phyloP scores from a whole-genome alignment of 495 filamentous ascomycete genomes.

The Amorphotheca resinae region DNA sequence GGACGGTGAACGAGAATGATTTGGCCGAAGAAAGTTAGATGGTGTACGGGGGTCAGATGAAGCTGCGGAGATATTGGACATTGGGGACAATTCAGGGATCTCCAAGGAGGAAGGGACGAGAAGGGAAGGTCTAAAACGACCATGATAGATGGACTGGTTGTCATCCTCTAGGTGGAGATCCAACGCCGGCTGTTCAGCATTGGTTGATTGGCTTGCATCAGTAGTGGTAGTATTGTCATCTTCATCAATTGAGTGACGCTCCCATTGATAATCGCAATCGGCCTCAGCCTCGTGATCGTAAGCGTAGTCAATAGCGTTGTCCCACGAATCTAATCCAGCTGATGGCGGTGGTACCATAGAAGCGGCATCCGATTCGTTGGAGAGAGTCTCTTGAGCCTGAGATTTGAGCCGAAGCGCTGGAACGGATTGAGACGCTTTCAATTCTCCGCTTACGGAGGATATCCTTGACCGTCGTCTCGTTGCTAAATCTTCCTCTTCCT shows the following conservation, averaged over 20 bases:
- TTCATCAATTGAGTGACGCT: slow-evolving; percentile 28
- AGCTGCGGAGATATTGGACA: slow-evolving; percentile 12
- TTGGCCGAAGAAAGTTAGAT: slow-evolving; percentile 16
- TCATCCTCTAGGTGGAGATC: slow-evolving; percentile 16
- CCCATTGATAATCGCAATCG: slow-evolving; percentile 84
- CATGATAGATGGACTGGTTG: slow-evolving; percentile 15
- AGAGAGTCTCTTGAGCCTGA: slow-evolving; percentile 3
- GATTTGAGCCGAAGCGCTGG: slow-evolving; percentile 12
- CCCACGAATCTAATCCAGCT: slow-evolving; percentile 41
- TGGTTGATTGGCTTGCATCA: slow-evolving; percentile 18
- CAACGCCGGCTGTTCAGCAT: slow-evolving; percentile 2
- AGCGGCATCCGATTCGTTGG: slow-evolving; percentile 1
- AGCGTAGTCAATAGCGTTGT: slow-evolving; percentile 89
- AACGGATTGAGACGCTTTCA: slow-evolving; percentile 19
- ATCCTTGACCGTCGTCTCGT: slow-evolving; percentile 9
- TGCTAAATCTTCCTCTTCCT: slow-evolving; percentile 48
- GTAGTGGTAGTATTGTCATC: slow-evolving; percentile 7
- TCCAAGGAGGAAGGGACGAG: slow-evolving; percentile 31
- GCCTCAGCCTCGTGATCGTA: slow-evolving; percentile 88
- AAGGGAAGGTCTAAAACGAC: slow-evolving; percentile 23
- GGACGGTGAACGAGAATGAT: slow-evolving; percentile 23
- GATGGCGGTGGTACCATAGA: slow-evolving; percentile 3
- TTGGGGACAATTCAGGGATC: slow-evolving; percentile 29
- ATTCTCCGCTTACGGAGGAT: slow-evolving; percentile 7
- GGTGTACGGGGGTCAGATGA: slow-evolving; percentile 17